Conservation (phyloP, 2,329 filamentous ascomycete species). For the Aspergillus floridensis region DNA sequence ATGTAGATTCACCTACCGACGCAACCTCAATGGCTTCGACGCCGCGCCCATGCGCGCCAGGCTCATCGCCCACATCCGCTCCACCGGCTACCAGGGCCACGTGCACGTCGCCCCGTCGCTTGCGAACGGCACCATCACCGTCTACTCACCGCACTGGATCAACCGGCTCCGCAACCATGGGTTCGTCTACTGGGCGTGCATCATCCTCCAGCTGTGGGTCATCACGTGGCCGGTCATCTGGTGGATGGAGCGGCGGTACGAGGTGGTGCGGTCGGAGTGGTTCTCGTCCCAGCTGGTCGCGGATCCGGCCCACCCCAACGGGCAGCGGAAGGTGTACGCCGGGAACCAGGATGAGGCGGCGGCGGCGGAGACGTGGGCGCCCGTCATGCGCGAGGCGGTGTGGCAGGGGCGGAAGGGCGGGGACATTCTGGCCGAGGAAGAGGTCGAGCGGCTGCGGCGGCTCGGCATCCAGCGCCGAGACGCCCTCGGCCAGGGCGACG, state of each 20-base stretch:
- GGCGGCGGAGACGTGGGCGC: slow-evolving; percentile 32
- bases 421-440: slow-evolving; percentile 16
- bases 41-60: slow-evolving; percentile 23
- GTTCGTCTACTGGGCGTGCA: slow-evolving; percentile 34
- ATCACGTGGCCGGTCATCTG: slow-evolving; percentile 40
- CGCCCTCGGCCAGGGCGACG: background rate
- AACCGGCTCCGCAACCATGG: slow-evolving; percentile 36
- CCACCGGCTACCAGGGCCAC: slow-evolving; percentile 37
- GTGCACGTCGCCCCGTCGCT: slow-evolving; percentile 24
- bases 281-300: slow-evolving; percentile 19
- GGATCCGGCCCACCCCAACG: slow-evolving; percentile 10
- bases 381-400: slow-evolving; percentile 36
- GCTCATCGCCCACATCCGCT: slow-evolving; percentile 37
- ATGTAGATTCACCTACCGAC: slow-evolving; percentile 30
- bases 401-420: slow-evolving; percentile 27
- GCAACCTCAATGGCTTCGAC: slow-evolving; percentile 32
- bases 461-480: slow-evolving; percentile 11
- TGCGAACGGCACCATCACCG: slow-evolving; percentile 30
- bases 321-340: slow-evolving; percentile 22
- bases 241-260: slow-evolving; percentile 38
- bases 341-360: slow-evolving; percentile 25
- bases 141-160: slow-evolving; percentile 41
- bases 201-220: slow-evolving; percentile 42
- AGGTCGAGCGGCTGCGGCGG: slow-evolving; percentile 13
- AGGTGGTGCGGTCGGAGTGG: slow-evolving; percentile 34